These are phyloP conservation scores for Prototheca stagnorum DNA, from an alignment of 163 green algal genomes.

Conservation along the genomic window DNA sequence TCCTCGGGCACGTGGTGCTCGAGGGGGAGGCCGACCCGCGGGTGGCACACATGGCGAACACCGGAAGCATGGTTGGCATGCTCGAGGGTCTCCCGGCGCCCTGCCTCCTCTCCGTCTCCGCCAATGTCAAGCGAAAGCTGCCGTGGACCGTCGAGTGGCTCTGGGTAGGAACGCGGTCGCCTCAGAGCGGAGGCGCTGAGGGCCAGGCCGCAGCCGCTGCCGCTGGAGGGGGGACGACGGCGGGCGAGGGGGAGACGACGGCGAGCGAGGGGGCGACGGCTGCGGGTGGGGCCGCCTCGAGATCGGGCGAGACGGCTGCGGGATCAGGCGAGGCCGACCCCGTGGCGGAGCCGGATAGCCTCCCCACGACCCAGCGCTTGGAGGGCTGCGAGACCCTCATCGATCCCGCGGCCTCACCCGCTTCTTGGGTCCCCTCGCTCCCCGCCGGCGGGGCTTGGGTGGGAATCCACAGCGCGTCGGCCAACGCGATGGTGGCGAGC, in stretches of 20 bases:
- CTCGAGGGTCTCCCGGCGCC: conserved; percentile 28
- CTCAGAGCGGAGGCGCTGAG: too few relatives aligned
- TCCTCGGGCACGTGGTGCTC: conserved; percentile 42
- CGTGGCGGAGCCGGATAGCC: too few relatives aligned
- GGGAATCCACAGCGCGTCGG: conserved; percentile 44
- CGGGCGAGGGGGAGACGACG: background rate
- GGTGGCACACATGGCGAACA: conserved; percentile 51
- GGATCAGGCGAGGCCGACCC: too few relatives aligned
- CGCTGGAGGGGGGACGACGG: background rate
- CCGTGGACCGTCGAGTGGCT: conserved; percentile 47
- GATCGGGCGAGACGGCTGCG: too few relatives aligned
- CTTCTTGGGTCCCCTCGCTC: too few relatives aligned
- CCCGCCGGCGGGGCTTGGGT: conserved; percentile 13
- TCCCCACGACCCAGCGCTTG: too few relatives aligned
- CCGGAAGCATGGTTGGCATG: conserved; percentile 43
- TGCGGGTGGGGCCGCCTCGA: too few relatives aligned
- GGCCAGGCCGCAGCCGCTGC: too few relatives aligned
- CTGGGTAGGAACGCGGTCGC: too few relatives aligned
- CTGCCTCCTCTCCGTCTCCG: conserved; percentile 24
- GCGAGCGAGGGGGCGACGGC: too few relatives aligned
- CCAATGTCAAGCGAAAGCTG: conserved; percentile 30
- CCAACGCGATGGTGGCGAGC: conserved; percentile 40
- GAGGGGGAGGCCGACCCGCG: background rate
- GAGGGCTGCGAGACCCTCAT: too few relatives aligned
- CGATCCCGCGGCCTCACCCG: too few relatives aligned